These are phyloP conservation scores for Coccomyxa sp. DNA, from an alignment of 139 green algal species.

Conservation along the genomic window DNA sequence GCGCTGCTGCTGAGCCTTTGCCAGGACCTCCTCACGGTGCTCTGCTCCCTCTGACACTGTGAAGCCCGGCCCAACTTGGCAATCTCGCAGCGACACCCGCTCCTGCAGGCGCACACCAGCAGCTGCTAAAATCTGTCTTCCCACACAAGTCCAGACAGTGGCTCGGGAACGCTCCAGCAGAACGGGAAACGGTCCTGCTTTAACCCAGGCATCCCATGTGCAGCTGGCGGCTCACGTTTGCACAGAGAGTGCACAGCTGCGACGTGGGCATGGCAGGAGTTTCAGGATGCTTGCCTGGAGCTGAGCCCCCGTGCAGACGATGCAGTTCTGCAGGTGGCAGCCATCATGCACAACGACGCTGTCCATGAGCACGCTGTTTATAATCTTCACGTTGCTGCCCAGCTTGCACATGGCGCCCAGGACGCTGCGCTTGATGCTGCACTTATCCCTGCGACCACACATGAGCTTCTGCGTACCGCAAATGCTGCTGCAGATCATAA, in stretches of 20 bases:
- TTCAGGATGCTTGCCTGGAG: constrained; percentile 8
- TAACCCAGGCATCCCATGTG: not conserved
- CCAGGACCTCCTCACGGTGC: constrained; percentile 58
- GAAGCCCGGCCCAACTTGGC: constrained; percentile 46
- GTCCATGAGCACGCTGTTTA: constrained; percentile 82
- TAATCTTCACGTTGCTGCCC: constrained; percentile 59
- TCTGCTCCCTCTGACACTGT: constrained; percentile 50
- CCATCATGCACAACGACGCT: constrained; percentile 61
- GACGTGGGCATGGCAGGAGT: too few species aligned
- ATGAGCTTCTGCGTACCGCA: too few species aligned
- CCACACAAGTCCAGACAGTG: too few species aligned
- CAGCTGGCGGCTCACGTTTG: not conserved
- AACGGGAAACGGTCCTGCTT: not conserved
- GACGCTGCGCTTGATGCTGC: constrained; percentile 80
- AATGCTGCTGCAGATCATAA: too few species aligned
- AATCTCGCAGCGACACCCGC: constrained; percentile 12
- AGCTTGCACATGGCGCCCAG: constrained; percentile 69
- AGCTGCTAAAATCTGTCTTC: too few species aligned
- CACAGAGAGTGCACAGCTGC: too few species aligned
- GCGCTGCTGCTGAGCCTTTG: constrained; percentile 5
- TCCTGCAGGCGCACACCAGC: too few species aligned
- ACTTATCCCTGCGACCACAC: too few species aligned
- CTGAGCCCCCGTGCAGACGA: constrained; percentile 50
- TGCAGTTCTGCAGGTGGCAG: constrained; percentile 70
- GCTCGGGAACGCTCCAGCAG: too few species aligned